Evolutionary conservation across 208 protist species (phyloP).

Genomic region (Leishmania arabica): DNA sequence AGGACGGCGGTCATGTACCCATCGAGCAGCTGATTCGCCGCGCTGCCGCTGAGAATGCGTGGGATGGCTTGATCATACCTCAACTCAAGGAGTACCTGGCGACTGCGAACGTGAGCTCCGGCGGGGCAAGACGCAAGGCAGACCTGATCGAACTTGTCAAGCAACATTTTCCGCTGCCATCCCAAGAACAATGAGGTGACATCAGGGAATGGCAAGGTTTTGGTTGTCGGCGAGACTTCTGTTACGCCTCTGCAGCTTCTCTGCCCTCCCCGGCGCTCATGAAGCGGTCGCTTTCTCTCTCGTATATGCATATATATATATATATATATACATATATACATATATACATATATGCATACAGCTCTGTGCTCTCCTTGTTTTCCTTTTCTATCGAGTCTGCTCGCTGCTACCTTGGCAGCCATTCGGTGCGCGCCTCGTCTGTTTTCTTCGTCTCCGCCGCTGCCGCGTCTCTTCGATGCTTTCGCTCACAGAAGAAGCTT

Average conservation of each 20-base stretch:
- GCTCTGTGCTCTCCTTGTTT: not conserved
- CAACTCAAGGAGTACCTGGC: conserved; percentile 52
- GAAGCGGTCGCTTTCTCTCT: not conserved
- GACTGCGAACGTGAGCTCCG: conserved; percentile 8
- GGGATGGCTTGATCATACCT: conserved; percentile 36
- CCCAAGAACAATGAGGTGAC: not conserved
- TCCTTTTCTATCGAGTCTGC: not conserved
- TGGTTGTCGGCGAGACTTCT: not conserved
- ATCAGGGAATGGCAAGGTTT: not conserved
- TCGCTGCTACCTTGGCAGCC: not conserved
- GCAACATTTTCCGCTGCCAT: conserved; percentile 1
- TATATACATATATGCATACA: not conserved
- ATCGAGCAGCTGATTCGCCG: conserved; percentile 28
- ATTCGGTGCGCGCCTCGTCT: not conserved
- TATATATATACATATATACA: not conserved
- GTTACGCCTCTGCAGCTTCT: not conserved
- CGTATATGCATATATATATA: not conserved
- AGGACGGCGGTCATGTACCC: not conserved
- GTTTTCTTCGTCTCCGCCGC: not conserved
- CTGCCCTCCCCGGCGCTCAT: not conserved
- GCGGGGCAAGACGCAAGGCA: conserved; percentile 13
- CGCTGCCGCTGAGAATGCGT: conserved; percentile 39
- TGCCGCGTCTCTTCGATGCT: not conserved
- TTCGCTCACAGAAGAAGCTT: not conserved
- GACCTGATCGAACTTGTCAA: conserved; percentile 15